A percentile compares a stretch with the other conserved stretches of the same genome.
phyloP scores from a whole-genome alignment of 78 protist genomes.

The Cavenderia fasciculata region DNA sequence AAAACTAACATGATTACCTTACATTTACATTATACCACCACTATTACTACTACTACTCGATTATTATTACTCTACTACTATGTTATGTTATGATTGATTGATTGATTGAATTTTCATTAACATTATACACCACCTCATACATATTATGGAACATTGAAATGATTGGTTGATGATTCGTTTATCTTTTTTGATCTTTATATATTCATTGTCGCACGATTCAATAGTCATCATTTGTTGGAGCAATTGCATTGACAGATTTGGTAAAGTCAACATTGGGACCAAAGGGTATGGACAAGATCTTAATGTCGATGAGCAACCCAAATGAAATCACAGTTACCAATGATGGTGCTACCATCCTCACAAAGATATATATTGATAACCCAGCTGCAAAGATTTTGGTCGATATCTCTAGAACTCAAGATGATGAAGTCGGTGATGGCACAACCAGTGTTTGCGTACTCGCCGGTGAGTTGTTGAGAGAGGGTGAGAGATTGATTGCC shows the following conservation, averaged over 20 bases:
- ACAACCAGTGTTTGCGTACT: conserved; percentile 98
- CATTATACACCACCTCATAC: too few species aligned
- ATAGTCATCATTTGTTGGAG: conserved; percentile 89
- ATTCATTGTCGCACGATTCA: too few species aligned
- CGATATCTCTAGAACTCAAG: conserved; percentile 96
- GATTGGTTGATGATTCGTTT: too few species aligned
- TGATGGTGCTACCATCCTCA: conserved; percentile 99
- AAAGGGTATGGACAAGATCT: conserved; percentile 99
- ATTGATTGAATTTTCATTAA: too few species aligned
- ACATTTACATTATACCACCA: too few species aligned
- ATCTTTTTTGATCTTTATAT: too few species aligned
- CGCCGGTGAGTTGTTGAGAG: conserved; percentile 98
- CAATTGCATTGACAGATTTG: conserved; percentile 98
- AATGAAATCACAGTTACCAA: conserved; percentile 92
- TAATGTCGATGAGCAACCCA: conserved; percentile 83
- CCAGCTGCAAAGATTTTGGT: conserved; percentile 98
- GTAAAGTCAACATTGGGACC: conserved; percentile 99
- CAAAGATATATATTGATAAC: conserved; percentile 93
- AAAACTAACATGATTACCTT: too few species aligned
- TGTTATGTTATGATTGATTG: neutral
- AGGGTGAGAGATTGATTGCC: conserved; percentile 96
- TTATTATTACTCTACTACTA: neutral
- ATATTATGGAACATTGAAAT: too few species aligned
- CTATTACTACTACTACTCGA: neutral
- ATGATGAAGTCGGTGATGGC: conserved; percentile 99